Conservation (phyloP, 2,329 filamentous ascomycete species). For the Verticillium nubilum region DNA sequence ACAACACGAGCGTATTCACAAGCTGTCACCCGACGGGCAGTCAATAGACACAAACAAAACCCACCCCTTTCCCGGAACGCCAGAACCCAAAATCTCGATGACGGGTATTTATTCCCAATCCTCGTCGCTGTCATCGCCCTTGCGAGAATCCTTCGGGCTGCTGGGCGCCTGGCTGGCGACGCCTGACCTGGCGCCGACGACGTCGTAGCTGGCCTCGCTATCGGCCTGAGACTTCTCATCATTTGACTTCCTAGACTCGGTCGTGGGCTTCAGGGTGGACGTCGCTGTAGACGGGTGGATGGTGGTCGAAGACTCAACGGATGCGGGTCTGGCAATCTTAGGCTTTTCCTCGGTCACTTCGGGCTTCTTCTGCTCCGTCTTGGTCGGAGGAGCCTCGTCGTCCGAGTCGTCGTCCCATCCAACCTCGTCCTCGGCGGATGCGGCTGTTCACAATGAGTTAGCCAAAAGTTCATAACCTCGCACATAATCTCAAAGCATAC, state of each 20-base stretch:
- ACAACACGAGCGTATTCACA: conserved; percentile 1
- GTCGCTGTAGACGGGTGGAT: conserved; percentile 45
- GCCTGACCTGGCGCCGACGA: conserved; percentile 75
- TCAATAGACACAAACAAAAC: conserved; percentile 6
- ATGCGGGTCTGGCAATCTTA: conserved; percentile 33
- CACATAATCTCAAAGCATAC: conserved; percentile 41
- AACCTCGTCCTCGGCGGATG: conserved; percentile 66
- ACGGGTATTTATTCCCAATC: conserved; percentile 68
- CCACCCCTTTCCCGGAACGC: not conserved
- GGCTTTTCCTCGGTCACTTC: conserved; percentile 20
- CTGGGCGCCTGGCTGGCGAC: conserved; percentile 71
- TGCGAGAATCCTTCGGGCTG: conserved; percentile 53
- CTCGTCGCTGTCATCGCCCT: conserved; percentile 60
- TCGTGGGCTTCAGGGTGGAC: conserved; percentile 48
- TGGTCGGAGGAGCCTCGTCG: conserved; percentile 23
- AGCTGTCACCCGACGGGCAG: conserved; percentile 12
- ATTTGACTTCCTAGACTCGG: conserved; percentile 67
- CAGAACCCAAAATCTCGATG: not conserved
- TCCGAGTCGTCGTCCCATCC: conserved; percentile 70
- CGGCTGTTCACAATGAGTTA: conserved; percentile 38
- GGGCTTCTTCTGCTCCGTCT: conserved; percentile 18
- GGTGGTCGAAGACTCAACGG: conserved; percentile 53
- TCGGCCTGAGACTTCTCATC: conserved; percentile 88
- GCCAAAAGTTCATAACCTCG: conserved; percentile 1
- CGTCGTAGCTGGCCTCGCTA: conserved; percentile 93